Percentiles rank a stretch among this genome's conserved stretches.
Evolutionary conservation across 768 basidiomycete species (phyloP).

Genomic region (Filobasidium wieringae): DNA sequence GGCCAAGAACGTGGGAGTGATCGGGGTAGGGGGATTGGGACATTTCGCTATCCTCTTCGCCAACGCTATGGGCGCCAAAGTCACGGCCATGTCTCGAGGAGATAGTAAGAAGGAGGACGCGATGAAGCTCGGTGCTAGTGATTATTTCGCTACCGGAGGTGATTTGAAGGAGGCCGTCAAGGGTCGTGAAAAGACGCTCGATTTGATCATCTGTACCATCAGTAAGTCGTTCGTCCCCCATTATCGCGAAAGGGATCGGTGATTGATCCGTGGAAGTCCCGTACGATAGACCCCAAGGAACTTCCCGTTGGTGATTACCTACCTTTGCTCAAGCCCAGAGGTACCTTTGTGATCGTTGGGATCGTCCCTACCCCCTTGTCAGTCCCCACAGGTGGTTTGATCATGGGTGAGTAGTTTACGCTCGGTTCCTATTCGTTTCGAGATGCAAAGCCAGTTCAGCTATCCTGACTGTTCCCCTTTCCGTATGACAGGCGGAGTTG

Average conservation of each 20-base stretch:
- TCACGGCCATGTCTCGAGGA: conserved; percentile 48
- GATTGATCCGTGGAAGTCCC: not conserved
- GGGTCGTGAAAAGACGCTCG: not conserved
- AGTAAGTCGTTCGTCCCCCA: conserved; percentile 19
- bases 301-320: conserved; percentile 15
- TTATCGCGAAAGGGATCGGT: conserved; percentile 37
- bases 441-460: no score
- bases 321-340: conserved; percentile 45
- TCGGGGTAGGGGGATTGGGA: conserved; percentile 49
- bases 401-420: not conserved
- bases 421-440: no score
- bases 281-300: not conserved
- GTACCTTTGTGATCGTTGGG: conserved; percentile 47
- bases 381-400: not conserved
- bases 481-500: no score
- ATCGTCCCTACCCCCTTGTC: conserved; percentile 30
- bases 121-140: conserved; percentile 26
- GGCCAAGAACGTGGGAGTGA: conserved; percentile 50
- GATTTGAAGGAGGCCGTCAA: not conserved
- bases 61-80: conserved; percentile 36
- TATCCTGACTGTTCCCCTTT: no score
- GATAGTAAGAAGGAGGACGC: conserved; percentile 47
- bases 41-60: not conserved
- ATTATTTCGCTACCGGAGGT: not conserved
- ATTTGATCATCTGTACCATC: conserved; percentile 1